phyloP scores from a whole-genome alignment of 345 rosid genomes.

The Rubroshorea leprosula region DNA sequence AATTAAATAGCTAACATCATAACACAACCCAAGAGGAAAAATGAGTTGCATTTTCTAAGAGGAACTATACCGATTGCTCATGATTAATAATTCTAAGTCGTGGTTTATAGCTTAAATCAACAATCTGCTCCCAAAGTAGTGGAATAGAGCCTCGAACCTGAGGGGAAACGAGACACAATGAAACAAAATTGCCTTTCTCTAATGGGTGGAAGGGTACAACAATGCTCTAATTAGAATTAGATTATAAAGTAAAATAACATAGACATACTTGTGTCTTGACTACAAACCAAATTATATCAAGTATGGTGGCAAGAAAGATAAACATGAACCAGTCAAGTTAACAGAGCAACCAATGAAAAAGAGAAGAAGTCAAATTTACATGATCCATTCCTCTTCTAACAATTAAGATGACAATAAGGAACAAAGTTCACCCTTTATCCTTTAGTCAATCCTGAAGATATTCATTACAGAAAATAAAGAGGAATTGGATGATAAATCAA shows the following conservation, averaged over 20 bases:
- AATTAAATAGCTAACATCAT: constrained; percentile 11
- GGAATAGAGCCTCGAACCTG: constrained; percentile 98
- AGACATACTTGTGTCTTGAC: background rate
- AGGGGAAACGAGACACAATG: constrained; percentile 10
- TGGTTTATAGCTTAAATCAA: constrained; percentile 95
- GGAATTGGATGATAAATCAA: no score
- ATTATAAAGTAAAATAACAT: background rate
- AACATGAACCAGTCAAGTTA: no score
- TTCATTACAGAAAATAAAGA: no score
- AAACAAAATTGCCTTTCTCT: background rate
- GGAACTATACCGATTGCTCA: constrained; percentile 54
- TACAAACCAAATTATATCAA: background rate
- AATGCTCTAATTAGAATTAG: background rate
- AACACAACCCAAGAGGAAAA: constrained; percentile 14
- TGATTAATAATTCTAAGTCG: constrained; percentile 55
- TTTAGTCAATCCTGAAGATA: no score
- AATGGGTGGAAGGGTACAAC: constrained; percentile 9
- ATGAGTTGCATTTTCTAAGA: constrained; percentile 5
- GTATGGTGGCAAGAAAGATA: background rate
- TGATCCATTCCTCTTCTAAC: no score
- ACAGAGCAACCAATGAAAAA: no score
- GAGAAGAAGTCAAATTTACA: no score
- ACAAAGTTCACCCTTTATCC: no score
- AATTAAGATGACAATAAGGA: no score
- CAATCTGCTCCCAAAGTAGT: constrained; percentile 98